These are phyloP conservation scores for Plasmodium vinckei DNA, from an alignment of 169 alveolate genomes.

Conservation along the genomic window DNA sequence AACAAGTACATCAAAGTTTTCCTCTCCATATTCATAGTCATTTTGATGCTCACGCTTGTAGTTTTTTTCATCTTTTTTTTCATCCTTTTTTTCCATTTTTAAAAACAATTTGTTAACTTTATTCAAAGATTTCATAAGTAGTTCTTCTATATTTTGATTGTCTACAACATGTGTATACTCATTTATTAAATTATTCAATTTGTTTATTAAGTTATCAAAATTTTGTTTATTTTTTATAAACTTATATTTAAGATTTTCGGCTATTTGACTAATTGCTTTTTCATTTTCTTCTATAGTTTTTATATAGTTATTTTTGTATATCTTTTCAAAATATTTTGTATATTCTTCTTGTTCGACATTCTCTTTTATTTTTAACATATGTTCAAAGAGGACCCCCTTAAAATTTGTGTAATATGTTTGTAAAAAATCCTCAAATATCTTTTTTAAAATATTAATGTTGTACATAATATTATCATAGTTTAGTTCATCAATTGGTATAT, in stretches of 20 bases:
- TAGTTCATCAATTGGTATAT: neutral
- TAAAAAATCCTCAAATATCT: slow-evolving; percentile 8
- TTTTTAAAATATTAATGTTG: slow-evolving; percentile 11
- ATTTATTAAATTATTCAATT: slow-evolving; percentile 13
- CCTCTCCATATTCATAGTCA: neutral
- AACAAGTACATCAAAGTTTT: slow-evolving; percentile 1
- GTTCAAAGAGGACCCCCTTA: neutral
- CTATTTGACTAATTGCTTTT: neutral
- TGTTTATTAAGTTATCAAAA: slow-evolving; percentile 7
- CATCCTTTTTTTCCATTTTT: neutral
- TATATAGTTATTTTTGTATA: neutral
- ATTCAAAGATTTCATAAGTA: neutral
- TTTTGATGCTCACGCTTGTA: neutral
- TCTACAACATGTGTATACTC: slow-evolving; percentile 7
- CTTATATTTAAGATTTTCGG: neutral
- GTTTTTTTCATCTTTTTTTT: neutral
- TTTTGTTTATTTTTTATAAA: slow-evolving; percentile 47
- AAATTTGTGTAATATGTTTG: slow-evolving; percentile 23
- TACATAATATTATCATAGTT: slow-evolving; percentile 12
- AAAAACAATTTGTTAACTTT: slow-evolving; percentile 4
- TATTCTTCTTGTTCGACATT: slow-evolving; percentile 13
- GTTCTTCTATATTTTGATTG: neutral
- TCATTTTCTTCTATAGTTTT: slow-evolving; percentile 3
- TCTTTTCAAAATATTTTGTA: slow-evolving; percentile 14
- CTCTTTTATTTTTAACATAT: slow-evolving; percentile 36